These are phyloP conservation scores for Pestalotiopsis sp. DNA, from an alignment of 2,329 filamentous ascomycete genomes.

Conservation along the genomic window DNA sequence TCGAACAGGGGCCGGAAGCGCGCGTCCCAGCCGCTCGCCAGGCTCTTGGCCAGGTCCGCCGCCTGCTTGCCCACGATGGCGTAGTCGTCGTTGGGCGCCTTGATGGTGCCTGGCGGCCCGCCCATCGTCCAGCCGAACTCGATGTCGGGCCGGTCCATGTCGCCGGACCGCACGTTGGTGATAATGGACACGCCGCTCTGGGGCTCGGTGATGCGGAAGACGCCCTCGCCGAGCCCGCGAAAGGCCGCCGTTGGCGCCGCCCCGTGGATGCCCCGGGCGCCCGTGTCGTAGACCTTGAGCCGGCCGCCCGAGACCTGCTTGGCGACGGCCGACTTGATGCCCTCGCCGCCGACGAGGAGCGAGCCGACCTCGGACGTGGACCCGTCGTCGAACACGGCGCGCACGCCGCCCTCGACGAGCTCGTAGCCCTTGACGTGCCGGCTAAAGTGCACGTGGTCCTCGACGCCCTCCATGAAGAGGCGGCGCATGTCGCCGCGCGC, in stretches of 20 bases:
- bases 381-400: slow-evolving; percentile 61
- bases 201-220: slow-evolving; percentile 58
- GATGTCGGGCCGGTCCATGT: slow-evolving; percentile 58
- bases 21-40: slow-evolving; percentile 58
- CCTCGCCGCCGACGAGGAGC: slow-evolving; percentile 63
- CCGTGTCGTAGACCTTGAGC: slow-evolving; percentile 64
- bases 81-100: slow-evolving; percentile 61
- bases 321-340: slow-evolving; percentile 61
- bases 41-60: slow-evolving; percentile 56
- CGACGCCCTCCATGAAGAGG: slow-evolving; percentile 58
- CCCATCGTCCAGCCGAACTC: slow-evolving; percentile 67
- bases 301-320: slow-evolving; percentile 59
- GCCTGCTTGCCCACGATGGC: slow-evolving; percentile 57
- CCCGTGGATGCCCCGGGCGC: slow-evolving; percentile 65
- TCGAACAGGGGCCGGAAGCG: slow-evolving; percentile 59
- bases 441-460: slow-evolving; percentile 56
- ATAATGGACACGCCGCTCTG: slow-evolving; percentile 53
- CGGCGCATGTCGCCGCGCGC: slow-evolving; percentile 64
- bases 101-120: slow-evolving; percentile 58
- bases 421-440: slow-evolving; percentile 62
- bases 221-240: slow-evolving; percentile 63
- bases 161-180: slow-evolving; percentile 62
- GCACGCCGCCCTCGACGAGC: slow-evolving; percentile 53
- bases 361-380: slow-evolving; percentile 58
- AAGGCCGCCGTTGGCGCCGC: slow-evolving; percentile 65